Evolutionary conservation across 768 basidiomycete genomes (phyloP).

Genomic region (Lactarius vividus): DNA sequence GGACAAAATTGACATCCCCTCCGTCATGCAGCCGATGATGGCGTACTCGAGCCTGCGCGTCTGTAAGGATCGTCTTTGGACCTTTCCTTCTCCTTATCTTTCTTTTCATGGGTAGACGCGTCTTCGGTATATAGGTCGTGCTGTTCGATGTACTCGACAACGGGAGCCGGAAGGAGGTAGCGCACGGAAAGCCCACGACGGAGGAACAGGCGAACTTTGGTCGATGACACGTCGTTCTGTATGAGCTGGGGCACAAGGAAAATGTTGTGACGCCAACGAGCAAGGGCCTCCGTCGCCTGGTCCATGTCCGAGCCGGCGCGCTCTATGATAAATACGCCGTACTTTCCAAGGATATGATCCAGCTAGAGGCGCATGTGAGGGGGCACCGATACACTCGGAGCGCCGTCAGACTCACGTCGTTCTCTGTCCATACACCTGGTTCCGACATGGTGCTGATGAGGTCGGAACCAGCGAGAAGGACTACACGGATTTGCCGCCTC

Average conservation of each 20-base stretch:
- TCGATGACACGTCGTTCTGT: conserved; percentile 96
- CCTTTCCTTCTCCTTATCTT: conserved; percentile 37
- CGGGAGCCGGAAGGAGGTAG: conserved; percentile 87
- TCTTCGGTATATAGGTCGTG: conserved; percentile 76
- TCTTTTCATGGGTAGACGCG: conserved; percentile 36
- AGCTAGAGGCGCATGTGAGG: conserved; percentile 49
- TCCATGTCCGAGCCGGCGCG: conserved; percentile 72
- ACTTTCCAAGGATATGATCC: conserved; percentile 93
- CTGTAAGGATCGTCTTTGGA: conserved; percentile 10
- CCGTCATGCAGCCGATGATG: conserved; percentile 13
- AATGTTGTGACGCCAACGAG: conserved; percentile 31
- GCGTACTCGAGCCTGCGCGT: conserved; percentile 12
- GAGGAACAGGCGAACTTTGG: conserved; percentile 83
- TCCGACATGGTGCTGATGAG: conserved; percentile 97
- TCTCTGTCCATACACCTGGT: conserved; percentile 95
- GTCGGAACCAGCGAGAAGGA: conserved; percentile 98
- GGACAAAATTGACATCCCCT: not conserved
- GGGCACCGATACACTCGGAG: conserved; percentile 19
- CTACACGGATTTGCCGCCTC: conserved; percentile 72
- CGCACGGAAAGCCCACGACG: conserved; percentile 78
- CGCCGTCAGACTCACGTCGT: conserved; percentile 65
- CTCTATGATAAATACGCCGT: conserved; percentile 94
- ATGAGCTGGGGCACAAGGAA: conserved; percentile 92
- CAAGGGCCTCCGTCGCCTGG: conserved; percentile 28
- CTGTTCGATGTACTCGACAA: conserved; percentile 93